A percentile compares a stretch with the other conserved stretches of the same genome.
These are phyloP conservation scores for Phytophthora sansomeana DNA, from an alignment of 352 stramenopile genomes.

Conservation along the genomic window DNA sequence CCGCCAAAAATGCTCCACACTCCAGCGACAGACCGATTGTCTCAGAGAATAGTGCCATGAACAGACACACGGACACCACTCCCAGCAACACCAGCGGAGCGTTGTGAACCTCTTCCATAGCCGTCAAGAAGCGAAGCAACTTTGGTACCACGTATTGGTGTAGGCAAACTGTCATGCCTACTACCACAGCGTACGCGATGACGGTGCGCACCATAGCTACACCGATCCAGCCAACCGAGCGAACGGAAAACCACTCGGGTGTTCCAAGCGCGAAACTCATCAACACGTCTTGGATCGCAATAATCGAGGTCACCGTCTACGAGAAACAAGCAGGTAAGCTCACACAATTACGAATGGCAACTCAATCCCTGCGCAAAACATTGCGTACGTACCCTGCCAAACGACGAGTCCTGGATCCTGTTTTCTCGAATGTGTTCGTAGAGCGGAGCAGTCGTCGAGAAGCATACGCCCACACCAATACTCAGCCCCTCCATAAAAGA, in stretches of 20 bases:
- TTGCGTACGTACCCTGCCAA: conserved; percentile 60
- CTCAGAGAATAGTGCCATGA: conserved; percentile 88
- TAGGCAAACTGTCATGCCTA: conserved; percentile 70
- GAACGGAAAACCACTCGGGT: conserved; percentile 85
- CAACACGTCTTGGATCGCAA: conserved; percentile 84
- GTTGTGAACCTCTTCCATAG: conserved; percentile 87
- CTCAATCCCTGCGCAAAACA: neutral
- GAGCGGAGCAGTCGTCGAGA: conserved; percentile 84
- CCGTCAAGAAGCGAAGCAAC: conserved; percentile 73
- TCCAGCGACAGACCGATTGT: conserved; percentile 85
- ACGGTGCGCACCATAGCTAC: conserved; percentile 74
- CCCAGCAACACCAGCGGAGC: conserved; percentile 80
- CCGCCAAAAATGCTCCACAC: conserved; percentile 84
- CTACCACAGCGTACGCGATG: conserved; percentile 76
- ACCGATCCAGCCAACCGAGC: conserved; percentile 74
- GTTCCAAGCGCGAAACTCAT: conserved; percentile 90
- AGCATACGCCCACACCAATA: conserved; percentile 80
- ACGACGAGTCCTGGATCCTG: conserved; percentile 84
- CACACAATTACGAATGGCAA: neutral
- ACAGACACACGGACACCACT: conserved; percentile 85
- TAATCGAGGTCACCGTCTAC: conserved; percentile 86
- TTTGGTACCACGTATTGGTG: conserved; percentile 77
- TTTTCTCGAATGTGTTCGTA: conserved; percentile 86
- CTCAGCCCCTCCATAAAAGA: conserved; percentile 83
- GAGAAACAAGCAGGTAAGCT: neutral